Evolutionary conservation across 257 asterid species (phyloP), one percentile per base, ranked within the genome.

Genomic region (Solanum chmielewskii): DNA sequence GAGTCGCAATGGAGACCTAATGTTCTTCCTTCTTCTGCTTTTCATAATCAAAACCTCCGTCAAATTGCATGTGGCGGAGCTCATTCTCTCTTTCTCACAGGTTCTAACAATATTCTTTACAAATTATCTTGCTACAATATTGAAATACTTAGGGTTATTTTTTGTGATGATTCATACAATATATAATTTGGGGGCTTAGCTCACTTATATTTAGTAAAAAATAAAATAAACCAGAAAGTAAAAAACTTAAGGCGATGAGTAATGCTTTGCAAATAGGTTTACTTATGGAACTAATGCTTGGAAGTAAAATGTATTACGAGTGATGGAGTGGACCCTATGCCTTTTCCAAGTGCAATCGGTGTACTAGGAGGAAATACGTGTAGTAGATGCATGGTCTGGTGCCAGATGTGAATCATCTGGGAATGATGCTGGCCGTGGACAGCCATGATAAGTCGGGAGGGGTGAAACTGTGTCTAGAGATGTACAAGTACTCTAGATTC

Each of bases 21-120:
- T 88, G 89, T 91, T 87, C 88, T 95, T 86, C 52, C 33, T 52
- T 87, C 98, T 39, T 89, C 95, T 31, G 95, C 93, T 88, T 96
- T 97, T 88, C 92, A 81, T 87, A 73, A 93, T 93, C 96, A 93
- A 91, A 88, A 89, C 87, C 91, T 97, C 88, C 90, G 91, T 84
- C 94, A 94, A 88, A 91, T 97, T 86, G 95, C 98, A 59, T 95
- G 98, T 78, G 99, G 99, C 52, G 99, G 99, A 44, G 99, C 99
- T 86, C 99, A 96, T 88, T 93, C 99, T 21, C 99, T 95, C 83
- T 97, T 97, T 78, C 95, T 97, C 37, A 92, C 98, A 68, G 99
- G 99, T 97, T 82, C 71, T 39, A 23, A 41, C 23, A 37, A 45
- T 41, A 62, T n/a, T 62, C 31, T 10, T 62, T 62, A 62, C 70